Conservation (phyloP, 1,139 yeast genomes). For the Diutina scorzettiae region DNA sequence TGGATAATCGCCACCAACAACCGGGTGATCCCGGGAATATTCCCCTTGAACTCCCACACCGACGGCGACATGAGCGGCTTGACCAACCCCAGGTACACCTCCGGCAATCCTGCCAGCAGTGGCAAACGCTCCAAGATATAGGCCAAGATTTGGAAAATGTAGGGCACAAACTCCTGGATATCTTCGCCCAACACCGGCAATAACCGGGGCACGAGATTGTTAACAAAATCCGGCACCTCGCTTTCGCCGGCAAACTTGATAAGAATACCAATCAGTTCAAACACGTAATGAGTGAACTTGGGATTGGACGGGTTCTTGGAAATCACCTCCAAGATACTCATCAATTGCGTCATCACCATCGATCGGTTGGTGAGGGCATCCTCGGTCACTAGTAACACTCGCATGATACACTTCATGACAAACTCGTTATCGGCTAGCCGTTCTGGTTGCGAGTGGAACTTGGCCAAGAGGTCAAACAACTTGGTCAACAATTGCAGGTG, state of each 20-base stretch:
- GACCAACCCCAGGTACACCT: constrained; percentile 50
- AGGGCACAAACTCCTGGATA: constrained; percentile 90
- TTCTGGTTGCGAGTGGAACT: constrained; percentile 47
- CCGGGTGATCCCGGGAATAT: constrained; percentile 85
- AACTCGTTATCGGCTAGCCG: constrained; percentile 93
- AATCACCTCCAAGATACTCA: constrained; percentile 57
- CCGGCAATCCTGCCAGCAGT: constrained; percentile 38
- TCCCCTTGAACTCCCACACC: constrained; percentile 89
- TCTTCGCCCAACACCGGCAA: constrained; percentile 65
- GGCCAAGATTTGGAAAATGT: constrained; percentile 80
- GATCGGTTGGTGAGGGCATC: constrained; percentile 36
- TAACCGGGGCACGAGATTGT: constrained; percentile 52
- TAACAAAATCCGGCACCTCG: constrained; percentile 36
- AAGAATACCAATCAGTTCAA: constrained; percentile 76
- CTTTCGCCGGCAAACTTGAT: constrained; percentile 35
- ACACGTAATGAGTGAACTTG: constrained; percentile 76
- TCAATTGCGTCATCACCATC: constrained; percentile 50
- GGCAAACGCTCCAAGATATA: constrained; percentile 62
- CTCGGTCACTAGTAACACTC: constrained; percentile 68
- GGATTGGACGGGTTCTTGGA: constrained; percentile 93
- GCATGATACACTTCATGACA: constrained; percentile 77
- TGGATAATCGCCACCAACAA: constrained; percentile 60
- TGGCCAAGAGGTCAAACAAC: constrained; percentile 53
- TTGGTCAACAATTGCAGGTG: constrained; percentile 41
- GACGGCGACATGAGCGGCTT: constrained; percentile 79